Evolutionary conservation across 148 eudicot species (phyloP).

Genomic region (Limonium bicolor): DNA sequence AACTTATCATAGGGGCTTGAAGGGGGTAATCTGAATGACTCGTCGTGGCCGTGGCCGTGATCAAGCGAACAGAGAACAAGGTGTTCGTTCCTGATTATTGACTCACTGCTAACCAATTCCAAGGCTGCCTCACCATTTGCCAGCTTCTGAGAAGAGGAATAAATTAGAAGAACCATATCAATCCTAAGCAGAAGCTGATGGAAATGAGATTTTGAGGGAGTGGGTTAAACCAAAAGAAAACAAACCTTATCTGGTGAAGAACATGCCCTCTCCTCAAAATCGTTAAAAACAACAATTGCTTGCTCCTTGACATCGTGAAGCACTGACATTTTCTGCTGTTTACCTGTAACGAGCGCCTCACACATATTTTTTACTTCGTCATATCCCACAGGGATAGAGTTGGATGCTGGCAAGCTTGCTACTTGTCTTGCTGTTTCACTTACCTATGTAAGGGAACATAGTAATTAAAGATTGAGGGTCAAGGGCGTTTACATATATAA

Average conservation of each 20-base stretch:
- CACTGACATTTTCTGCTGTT: conserved; percentile 77
- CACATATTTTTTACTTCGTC: conserved; percentile 79
- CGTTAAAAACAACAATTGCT: conserved; percentile 29
- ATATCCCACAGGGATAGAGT: conserved; percentile 40
- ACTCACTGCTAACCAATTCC: conserved; percentile 15
- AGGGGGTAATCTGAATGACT: conserved; percentile 68
- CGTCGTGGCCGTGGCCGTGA: conserved; percentile 32
- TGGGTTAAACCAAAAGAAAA: background rate
- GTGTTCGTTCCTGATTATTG: conserved; percentile 18
- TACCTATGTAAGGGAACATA: no score
- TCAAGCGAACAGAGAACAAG: conserved; percentile 36
- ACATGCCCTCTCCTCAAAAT: conserved; percentile 12
- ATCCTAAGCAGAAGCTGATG: background rate
- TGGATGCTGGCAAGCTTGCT: conserved; percentile 51
- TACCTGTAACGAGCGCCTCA: conserved; percentile 75
- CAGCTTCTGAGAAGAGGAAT: conserved; percentile 13
- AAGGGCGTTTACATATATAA: no score
- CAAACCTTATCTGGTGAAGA: conserved; percentile 28
- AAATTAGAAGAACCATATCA: background rate
- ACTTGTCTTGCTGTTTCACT: conserved; percentile 78
- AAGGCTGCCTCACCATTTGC: conserved; percentile 19
- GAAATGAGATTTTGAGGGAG: background rate
- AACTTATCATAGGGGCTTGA: conserved; percentile 88
- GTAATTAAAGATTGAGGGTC: no score
- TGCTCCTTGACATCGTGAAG: conserved; percentile 53